Base-by-base conservation (phyloP, 2,329 filamentous ascomycete genomes). In the Blumeriella jaapii region DNA sequence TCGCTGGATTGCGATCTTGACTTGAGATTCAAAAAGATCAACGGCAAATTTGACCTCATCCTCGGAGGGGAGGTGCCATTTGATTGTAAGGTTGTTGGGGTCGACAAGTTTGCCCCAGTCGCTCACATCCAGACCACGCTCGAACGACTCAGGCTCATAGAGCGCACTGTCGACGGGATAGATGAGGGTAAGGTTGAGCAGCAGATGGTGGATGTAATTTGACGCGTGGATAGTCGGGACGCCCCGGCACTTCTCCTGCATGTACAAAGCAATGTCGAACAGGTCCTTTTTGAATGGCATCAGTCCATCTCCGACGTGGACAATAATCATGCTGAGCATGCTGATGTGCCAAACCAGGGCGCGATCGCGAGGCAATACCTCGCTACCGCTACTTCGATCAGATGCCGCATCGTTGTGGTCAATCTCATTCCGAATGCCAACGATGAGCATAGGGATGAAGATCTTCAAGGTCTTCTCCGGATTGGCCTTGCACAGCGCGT, bases 281-380 rank as follows among this genome's bases (percentile, higher is more conserved):
- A 98, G 71, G 31, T 96, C 82, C 32, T 84, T 68, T 59, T 86
- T 85, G 66, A 93, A 93, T 41, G 81, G 80, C 41, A 98, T 68
- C 10, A 96, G 83, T 47, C 91, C 83, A 46, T 79, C 76, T 20
- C 91, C 91, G 29, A 98, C 86, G 52, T 98, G 91, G 3, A 98
- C 91, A 14, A 95, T 85, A 40, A 85, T 91, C 89, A 98, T 98
- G 55, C 87, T 93, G 4, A 98, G 71, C 67, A 98, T 86, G 59
- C 85, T 94, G 40, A 96, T 74, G 54, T 96, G 84, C 93, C 93
- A 98, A 1, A 98, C 87, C 11, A 98, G 65, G 3, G 84, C 91
- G 36, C 91, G 72, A 56, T 98, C 91, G 47, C 91, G 75, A 6
- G 91, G 91, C 12, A 98, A 68, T 27, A 96, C 86, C 58, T 98